A percentile compares a stretch with the other conserved stretches of the same genome.
Evolutionary conservation across 371 early-diverging fungal species (phyloP).

Genomic region (Thermomucor indicae-seudaticae): DNA sequence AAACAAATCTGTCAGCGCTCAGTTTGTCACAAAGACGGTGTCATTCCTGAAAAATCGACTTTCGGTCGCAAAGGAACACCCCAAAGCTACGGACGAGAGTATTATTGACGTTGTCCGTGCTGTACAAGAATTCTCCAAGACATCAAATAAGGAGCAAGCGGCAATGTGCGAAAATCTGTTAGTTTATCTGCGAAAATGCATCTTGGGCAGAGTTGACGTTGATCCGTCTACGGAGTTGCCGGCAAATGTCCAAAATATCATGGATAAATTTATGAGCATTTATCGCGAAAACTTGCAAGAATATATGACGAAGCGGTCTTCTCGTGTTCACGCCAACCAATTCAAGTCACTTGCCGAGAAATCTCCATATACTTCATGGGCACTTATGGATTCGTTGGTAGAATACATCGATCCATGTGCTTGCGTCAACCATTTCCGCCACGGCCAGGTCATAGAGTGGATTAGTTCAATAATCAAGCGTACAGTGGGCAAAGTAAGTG

Average conservation of each 20-base stretch:
- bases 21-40: conserved; percentile 65
- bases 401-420: conserved; percentile 48
- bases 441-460: conserved; percentile 57
- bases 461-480: conserved; percentile 42
- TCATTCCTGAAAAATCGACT: conserved; percentile 61
- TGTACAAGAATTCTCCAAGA: conserved; percentile 68
- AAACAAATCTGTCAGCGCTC: conserved; percentile 51
- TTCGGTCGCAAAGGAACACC: conserved; percentile 59
- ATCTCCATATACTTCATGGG: conserved; percentile 62
- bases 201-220: conserved; percentile 51
- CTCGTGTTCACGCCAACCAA: conserved; percentile 60
- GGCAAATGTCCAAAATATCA: conserved; percentile 23
- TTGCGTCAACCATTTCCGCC: conserved; percentile 64
- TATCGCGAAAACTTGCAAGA: conserved; percentile 53
- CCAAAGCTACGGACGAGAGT: conserved; percentile 44
- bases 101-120: conserved; percentile 57
- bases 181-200: conserved; percentile 50
- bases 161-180: conserved; percentile 48
- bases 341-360: conserved; percentile 60
- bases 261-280: conserved; percentile 29
- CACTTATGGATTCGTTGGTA: conserved; percentile 48
- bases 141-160: conserved; percentile 41
- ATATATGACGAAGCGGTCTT: conserved; percentile 68
- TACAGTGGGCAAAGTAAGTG: conserved; percentile 39
- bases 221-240: conserved; percentile 23